Conservation (phyloP, 306 rosid species). For the Malus asiatica region DNA sequence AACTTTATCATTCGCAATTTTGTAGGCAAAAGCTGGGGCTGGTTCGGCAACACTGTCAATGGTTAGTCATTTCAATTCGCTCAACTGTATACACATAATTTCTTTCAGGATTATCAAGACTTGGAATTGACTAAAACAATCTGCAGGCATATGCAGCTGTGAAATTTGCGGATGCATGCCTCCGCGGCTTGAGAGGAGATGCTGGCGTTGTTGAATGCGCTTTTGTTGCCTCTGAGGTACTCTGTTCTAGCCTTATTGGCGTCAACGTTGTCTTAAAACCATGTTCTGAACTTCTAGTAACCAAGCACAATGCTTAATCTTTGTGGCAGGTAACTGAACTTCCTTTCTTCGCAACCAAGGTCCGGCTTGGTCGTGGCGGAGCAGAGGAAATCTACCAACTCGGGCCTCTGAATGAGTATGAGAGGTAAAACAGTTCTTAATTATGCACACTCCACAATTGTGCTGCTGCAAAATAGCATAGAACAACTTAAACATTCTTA, state of each 20-base stretch:
- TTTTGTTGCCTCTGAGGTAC: slow-evolving; percentile 73
- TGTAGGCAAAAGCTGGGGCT: slow-evolving; percentile 93
- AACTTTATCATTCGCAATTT: background rate
- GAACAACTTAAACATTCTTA: background rate
- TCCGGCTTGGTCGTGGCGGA: slow-evolving; percentile 71
- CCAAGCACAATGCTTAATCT: background rate
- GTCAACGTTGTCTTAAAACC: background rate
- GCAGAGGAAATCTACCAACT: slow-evolving; percentile 67
- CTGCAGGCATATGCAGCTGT: slow-evolving; percentile 86
- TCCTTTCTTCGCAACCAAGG: slow-evolving; percentile 86
- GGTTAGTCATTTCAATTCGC: slow-evolving; percentile 29
- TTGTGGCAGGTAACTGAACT: slow-evolving; percentile 68
- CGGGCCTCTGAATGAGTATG: slow-evolving; percentile 82
- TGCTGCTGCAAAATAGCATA: background rate
- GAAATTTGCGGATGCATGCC: slow-evolving; percentile 78
- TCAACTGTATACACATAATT: background rate
- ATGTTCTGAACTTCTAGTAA: slow-evolving; percentile 1
- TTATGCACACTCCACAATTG: no score
- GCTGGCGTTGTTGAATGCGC: slow-evolving; percentile 80
- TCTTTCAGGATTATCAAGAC: background rate
- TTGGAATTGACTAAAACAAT: background rate
- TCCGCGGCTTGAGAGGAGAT: slow-evolving; percentile 88
- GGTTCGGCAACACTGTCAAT: slow-evolving; percentile 96
- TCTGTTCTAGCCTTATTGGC: background rate
- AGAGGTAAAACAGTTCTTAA: slow-evolving; percentile 38